These are phyloP conservation scores for Penicillium cinerascens DNA, from an alignment of 495 filamentous ascomycete genomes.

Conservation along the genomic window DNA sequence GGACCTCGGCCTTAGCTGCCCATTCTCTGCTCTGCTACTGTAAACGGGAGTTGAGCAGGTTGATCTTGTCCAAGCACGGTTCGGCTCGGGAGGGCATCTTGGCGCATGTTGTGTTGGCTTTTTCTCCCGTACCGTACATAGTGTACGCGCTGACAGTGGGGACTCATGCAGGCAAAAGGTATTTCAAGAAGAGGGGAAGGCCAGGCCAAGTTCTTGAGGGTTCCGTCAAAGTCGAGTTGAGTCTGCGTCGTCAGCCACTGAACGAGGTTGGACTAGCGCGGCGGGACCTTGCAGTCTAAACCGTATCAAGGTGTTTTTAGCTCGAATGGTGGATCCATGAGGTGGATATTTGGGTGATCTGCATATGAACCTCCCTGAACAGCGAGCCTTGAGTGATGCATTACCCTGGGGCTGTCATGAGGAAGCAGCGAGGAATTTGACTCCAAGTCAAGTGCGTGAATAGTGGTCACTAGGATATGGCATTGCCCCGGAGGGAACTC, in stretches of 20 bases:
- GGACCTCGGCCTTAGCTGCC: conserved; percentile 4
- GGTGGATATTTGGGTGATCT: neutral
- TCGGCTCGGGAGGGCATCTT: neutral
- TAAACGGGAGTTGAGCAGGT: neutral
- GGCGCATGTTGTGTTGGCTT: neutral
- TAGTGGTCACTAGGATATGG: too few relatives aligned
- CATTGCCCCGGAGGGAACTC: too few relatives aligned
- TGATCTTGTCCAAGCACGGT: neutral
- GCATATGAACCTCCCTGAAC: neutral
- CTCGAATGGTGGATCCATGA: conserved; percentile 16
- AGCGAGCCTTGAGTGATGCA: too few relatives aligned
- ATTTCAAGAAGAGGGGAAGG: neutral
- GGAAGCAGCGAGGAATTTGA: too few relatives aligned
- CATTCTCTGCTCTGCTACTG: neutral
- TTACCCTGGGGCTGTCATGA: too few relatives aligned
- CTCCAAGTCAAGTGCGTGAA: too few relatives aligned
- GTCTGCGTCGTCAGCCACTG: conserved; percentile 21
- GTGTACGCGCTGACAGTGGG: too few relatives aligned
- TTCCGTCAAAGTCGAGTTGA: neutral
- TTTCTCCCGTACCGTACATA: too few relatives aligned
- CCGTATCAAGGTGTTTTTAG: conserved; percentile 13
- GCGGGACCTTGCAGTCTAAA: conserved; percentile 13
- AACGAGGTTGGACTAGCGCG: conserved; percentile 2
- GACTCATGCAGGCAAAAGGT: neutral
- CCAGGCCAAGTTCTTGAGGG: neutral